phyloP scores from a whole-genome alignment of 257 asterid species.

The Nemophila menziesii region DNA sequence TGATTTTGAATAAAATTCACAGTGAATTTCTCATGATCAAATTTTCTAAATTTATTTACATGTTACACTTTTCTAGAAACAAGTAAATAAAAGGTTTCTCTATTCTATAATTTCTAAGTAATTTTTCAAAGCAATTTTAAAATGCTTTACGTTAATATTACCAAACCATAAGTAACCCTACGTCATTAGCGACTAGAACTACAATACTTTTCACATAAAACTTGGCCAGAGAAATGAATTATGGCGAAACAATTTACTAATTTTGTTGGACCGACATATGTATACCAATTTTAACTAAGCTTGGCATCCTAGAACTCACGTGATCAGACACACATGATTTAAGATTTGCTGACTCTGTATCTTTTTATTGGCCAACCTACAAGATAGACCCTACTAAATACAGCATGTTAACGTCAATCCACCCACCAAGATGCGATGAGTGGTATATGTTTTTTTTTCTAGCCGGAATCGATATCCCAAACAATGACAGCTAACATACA shows the following conservation, averaged over 20 bases:
- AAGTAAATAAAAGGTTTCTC: no score
- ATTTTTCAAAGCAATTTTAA: no score
- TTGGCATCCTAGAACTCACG: constrained; percentile 84
- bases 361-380: constrained; percentile 39
- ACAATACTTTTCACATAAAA: no score
- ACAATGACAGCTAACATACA: constrained; percentile 12
- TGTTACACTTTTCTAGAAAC: no score
- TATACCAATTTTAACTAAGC: constrained; percentile 30
- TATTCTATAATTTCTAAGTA: no score
- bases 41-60: no score
- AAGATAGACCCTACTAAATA: constrained; percentile 14
- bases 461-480: constrained; percentile 33
- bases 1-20: no score
- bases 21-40: no score
- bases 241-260: constrained; percentile 18
- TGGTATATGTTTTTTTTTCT: constrained; percentile 8
- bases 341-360: constrained; percentile 47
- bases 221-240: constrained; percentile 35
- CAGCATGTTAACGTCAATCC: constrained; percentile 27
- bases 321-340: constrained; percentile 56
- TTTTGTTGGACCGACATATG: constrained; percentile 32
- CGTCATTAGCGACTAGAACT: no score
- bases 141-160: no score
- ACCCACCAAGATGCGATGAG: constrained; percentile 28
- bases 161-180: no score